These are phyloP conservation scores for Gastrolobium villosum DNA, from an alignment of 306 rosid species.

Conservation along the genomic window DNA sequence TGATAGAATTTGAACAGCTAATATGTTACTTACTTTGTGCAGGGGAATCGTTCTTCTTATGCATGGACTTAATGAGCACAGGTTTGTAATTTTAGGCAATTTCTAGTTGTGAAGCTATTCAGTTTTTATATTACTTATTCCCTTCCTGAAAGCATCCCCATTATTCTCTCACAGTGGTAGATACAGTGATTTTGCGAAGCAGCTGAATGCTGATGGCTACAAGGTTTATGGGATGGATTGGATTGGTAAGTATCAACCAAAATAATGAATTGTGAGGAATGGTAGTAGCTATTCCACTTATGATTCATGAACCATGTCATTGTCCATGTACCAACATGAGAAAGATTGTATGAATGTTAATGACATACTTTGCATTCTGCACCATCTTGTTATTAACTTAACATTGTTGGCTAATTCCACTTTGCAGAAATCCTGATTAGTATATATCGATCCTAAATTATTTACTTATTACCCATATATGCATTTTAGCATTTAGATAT, in stretches of 20 bases:
- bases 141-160: conserved; percentile 39
- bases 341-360: not conserved
- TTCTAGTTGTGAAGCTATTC: conserved; percentile 10
- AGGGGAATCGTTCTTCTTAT: conserved; percentile 88
- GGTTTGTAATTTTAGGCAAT: conserved; percentile 59
- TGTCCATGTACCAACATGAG: not conserved
- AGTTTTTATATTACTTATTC: conserved; percentile 21
- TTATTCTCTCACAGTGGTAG: conserved; percentile 72
- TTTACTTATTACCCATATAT: not conserved
- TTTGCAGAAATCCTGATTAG: not conserved
- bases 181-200: conserved; percentile 81
- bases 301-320: conserved; percentile 32
- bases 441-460: not conserved
- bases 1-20: conserved; percentile 30
- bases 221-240: conserved; percentile 97
- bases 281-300: conserved; percentile 2
- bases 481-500: not conserved
- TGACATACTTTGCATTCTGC: not conserved
- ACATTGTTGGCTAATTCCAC: not conserved
- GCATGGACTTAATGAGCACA: conserved; percentile 98
- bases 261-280: conserved; percentile 7
- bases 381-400: not conserved
- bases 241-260: conserved; percentile 74
- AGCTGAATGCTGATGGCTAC: conserved; percentile 80
- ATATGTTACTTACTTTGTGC: conserved; percentile 49